Evolutionary conservation across 345 rosid species (phyloP), one percentile per base, ranked within the genome.

Genomic region (Gossypium raimondii): DNA sequence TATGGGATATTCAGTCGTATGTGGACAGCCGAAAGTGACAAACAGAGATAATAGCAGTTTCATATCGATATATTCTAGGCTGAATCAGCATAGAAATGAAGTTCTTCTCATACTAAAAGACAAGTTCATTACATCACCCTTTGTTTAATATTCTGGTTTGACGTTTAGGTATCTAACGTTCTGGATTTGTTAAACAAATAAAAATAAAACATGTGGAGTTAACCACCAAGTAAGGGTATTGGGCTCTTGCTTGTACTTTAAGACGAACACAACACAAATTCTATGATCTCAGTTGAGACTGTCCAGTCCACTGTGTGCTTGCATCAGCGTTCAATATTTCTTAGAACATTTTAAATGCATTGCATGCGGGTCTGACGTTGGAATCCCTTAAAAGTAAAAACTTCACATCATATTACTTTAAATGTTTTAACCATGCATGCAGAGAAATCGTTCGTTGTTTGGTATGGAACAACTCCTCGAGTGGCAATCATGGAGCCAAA

Each of bases 401-500:
- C 24, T 56, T 56, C 27, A 20, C 12, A 29, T 29, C 14, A 34
- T 34, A 34, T 34, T 34, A 34, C 20, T 63, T 20, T 17, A 14
- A 38, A 17, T 69, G 59, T 50, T 10, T 5, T 14, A 45, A 50
- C 41, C 29, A 34, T 55, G 78, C 81, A 81, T 55, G 78, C 81
- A 81, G 81, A 78, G 22, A 81, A 72, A 20, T 56, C 56, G 4
- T 71, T 78, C 52, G 75, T 76, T 4, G 17, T 71, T 45, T 81
- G 81, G 81, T 72, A 72, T 10, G 84, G 79, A 51, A 61, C 70
- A 70, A 67, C 50, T 52, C 84, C 84, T 11, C 73, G 76, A 17
- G 79, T 81, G 61, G 63, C 62, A 55, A 67, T 78, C 60, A 52
- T 71, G 79, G 81, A 81, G 43, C 72, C 84, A 29, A 53, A 75